These are phyloP conservation scores for Penicillium verhagenii DNA, from an alignment of 495 filamentous ascomycete genomes.

Conservation along the genomic window DNA sequence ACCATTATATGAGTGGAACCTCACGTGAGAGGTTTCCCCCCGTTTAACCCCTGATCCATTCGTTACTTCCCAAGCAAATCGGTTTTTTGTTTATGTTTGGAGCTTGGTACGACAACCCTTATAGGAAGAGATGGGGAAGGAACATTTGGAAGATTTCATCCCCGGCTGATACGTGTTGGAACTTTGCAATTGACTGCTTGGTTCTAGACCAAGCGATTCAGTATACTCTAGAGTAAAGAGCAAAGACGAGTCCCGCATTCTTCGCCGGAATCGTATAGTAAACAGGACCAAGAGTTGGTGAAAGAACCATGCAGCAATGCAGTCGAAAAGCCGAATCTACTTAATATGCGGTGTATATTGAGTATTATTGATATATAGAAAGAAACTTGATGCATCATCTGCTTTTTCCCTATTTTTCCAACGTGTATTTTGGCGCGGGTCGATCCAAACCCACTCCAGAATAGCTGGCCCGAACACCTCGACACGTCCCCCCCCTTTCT, in stretches of 20 bases:
- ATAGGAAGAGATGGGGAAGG: not conserved
- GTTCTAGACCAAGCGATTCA: not conserved
- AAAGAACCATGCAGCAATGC: constrained; percentile 11
- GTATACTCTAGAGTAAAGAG: not conserved
- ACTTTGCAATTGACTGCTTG: not conserved
- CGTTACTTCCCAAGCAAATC: not conserved
- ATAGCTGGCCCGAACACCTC: constrained; percentile 15
- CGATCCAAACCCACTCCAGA: constrained; percentile 28
- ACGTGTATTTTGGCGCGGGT: constrained; percentile 6
- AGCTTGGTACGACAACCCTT: not conserved
- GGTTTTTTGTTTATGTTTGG: not conserved
- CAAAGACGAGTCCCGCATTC: not conserved
- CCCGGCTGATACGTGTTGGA: not conserved
- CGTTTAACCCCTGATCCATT: constrained; percentile 26
- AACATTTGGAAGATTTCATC: not conserved
- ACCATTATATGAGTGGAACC: constrained; percentile 6
- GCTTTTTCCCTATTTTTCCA: not conserved
- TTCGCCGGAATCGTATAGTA: not conserved
- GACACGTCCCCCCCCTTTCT: constrained; percentile 11
- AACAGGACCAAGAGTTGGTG: not conserved
- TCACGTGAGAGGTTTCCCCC: constrained; percentile 20
- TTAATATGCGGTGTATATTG: not conserved
- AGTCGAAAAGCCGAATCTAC: constrained; percentile 7
- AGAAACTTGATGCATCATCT: not conserved
- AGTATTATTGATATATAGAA: not conserved